Percentiles rank a stretch among this genome's conserved stretches.
Evolutionary conservation across 208 protist genomes (phyloP).

Genomic region (Crithidia fasciculata): DNA sequence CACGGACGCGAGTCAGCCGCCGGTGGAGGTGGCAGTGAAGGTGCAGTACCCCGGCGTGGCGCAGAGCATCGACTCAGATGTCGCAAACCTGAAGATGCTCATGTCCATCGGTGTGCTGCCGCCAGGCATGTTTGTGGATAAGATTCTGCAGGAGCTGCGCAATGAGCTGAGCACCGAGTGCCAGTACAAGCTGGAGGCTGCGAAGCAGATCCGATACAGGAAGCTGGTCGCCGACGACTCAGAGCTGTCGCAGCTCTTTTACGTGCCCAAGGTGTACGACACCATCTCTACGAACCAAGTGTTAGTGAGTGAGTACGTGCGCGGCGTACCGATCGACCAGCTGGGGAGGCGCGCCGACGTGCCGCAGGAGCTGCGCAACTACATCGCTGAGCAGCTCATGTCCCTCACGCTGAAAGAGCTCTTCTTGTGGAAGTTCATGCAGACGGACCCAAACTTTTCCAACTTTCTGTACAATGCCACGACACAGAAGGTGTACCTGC

Average conservation of each 20-base stretch:
- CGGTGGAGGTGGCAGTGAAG: slow-evolving; percentile 91
- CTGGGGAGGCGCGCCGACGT: slow-evolving; percentile 45
- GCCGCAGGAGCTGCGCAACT: slow-evolving; percentile 78
- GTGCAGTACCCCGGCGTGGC: slow-evolving; percentile 92
- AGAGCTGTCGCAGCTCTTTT: slow-evolving; percentile 55
- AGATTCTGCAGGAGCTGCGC: slow-evolving; percentile 74
- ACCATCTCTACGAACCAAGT: slow-evolving; percentile 64
- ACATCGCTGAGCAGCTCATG: slow-evolving; percentile 86
- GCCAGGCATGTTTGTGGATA: slow-evolving; percentile 87
- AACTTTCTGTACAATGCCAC: slow-evolving; percentile 95
- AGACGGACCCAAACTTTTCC: slow-evolving; percentile 97
- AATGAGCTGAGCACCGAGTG: slow-evolving; percentile 75
- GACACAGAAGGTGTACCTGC: slow-evolving; percentile 62
- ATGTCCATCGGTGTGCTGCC: slow-evolving; percentile 74
- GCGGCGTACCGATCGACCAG: slow-evolving; percentile 69
- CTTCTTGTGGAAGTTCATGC: slow-evolving; percentile 97
- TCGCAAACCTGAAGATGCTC: slow-evolving; percentile 89
- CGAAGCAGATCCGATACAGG: slow-evolving; percentile 70
- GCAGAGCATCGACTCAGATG: slow-evolving; percentile 86
- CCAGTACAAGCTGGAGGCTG: slow-evolving; percentile 70
- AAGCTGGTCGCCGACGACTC: slow-evolving; percentile 43
- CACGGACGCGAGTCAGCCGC: slow-evolving; percentile 32
- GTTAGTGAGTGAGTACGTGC: slow-evolving; percentile 70
- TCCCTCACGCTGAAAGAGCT: slow-evolving; percentile 90
- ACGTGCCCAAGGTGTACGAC: slow-evolving; percentile 74